Conservation (phyloP, 305 asterid species). For the Andrographis paniculata region DNA sequence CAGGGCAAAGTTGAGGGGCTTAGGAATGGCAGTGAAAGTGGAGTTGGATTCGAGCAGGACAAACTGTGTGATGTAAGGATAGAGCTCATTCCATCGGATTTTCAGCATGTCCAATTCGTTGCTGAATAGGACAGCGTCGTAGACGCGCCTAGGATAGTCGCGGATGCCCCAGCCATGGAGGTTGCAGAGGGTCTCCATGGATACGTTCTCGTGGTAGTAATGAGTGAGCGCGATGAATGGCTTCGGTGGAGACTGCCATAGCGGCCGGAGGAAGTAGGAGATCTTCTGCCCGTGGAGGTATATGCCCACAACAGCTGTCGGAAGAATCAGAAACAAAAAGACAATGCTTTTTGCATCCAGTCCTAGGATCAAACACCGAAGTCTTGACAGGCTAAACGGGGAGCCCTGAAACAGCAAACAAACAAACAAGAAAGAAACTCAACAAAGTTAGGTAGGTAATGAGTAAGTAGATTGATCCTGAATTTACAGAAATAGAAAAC, state of each 20-base stretch:
- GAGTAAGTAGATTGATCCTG: too few species aligned
- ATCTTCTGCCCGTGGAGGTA: constrained; percentile 60
- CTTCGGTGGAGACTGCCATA: constrained; percentile 65
- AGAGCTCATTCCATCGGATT: constrained; percentile 53
- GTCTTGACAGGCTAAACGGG: constrained; percentile 44
- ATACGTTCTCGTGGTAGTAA: constrained; percentile 51
- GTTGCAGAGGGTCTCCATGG: constrained; percentile 51
- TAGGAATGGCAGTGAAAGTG: constrained; percentile 55
- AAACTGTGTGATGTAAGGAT: constrained; percentile 50
- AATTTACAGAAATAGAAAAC: neutral
- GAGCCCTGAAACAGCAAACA: too few species aligned
- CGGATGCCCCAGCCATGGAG: constrained; percentile 68
- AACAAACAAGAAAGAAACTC: too few species aligned
- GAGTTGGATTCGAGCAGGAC: constrained; percentile 59
- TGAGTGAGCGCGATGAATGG: constrained; percentile 60
- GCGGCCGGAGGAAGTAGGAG: constrained; percentile 55
- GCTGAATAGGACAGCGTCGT: constrained; percentile 59
- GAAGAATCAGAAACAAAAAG: constrained; percentile 39
- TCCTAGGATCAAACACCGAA: constrained; percentile 47
- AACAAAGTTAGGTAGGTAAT: too few species aligned
- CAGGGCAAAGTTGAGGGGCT: constrained; percentile 34
- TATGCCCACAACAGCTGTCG: constrained; percentile 30
- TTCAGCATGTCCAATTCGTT: constrained; percentile 52
- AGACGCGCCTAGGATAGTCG: constrained; percentile 63
- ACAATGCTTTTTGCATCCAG: constrained; percentile 35